These are phyloP conservation scores for Limtongia smithiae DNA, from an alignment of 805 yeast genomes.

Conservation along the genomic window DNA sequence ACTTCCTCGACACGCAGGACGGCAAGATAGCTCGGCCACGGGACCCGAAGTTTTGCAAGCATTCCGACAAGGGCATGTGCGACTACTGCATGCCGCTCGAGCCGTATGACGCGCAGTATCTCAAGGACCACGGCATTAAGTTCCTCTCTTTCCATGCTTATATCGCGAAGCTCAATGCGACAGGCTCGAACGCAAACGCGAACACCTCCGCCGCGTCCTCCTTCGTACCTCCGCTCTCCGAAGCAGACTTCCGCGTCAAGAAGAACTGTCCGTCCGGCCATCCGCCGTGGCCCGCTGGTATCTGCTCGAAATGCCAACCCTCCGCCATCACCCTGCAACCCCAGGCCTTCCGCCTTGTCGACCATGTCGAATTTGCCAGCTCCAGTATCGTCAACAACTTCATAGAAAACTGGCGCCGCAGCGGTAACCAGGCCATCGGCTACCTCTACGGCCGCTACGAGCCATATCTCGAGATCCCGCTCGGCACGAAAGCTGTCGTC, in stretches of 20 bases:
- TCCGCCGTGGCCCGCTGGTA: conserved; percentile 90
- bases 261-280: conserved; percentile 72
- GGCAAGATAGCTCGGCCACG: conserved; percentile 70
- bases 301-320: conserved; percentile 96
- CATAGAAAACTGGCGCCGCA: conserved; percentile 85
- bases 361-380: conserved; percentile 87
- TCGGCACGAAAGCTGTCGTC: conserved; percentile 91
- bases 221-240: conserved; percentile 75
- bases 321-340: conserved; percentile 88
- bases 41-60: conserved; percentile 64
- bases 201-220: conserved; percentile 43
- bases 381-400: conserved; percentile 72
- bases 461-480: conserved; percentile 74
- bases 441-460: conserved; percentile 79
- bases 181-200: conserved; percentile 51
- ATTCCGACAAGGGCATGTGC: conserved; percentile 94
- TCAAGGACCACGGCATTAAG: conserved; percentile 71
- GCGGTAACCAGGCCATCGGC: conserved; percentile 86
- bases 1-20: conserved; percentile 54
- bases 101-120: conserved; percentile 85
- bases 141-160: conserved; percentile 86
- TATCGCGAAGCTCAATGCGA: conserved; percentile 65
- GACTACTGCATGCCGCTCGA: conserved; percentile 95
- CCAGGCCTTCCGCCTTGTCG: conserved; percentile 92
- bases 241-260: conserved; percentile 63